Evolutionary conservation across 1,284 basidiomycete genomes (phyloP), one percentile per base, ranked within the genome.

Genomic region (Spongispora temasekensis): DNA sequence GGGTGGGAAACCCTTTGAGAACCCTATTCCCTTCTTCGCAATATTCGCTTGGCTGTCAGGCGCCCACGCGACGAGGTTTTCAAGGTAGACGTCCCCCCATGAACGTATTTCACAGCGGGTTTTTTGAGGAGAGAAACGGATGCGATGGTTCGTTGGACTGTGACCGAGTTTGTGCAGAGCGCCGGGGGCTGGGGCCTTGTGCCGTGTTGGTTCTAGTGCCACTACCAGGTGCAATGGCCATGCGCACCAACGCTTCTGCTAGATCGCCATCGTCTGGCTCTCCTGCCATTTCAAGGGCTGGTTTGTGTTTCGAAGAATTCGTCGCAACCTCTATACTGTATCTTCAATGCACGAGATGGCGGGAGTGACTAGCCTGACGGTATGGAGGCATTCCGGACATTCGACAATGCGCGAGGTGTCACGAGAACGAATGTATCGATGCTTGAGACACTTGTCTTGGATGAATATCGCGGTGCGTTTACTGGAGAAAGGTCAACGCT

Each of bases 371-470:
- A 91, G 69, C 61, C 89, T 86, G 51, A 96, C 85, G 0, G 94
- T 94, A 51, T 88, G 83, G 17, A 97, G 77, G n/a, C 95, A 85
- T 73, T 96, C 91, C 0, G 94, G 95, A n/a, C 93, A 83, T 72
- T 97, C 95, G 23, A 95, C 86, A 60, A 96, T 88, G 57, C 81
- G 79, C 0, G 89, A 91, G 2, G 81, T 80, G 67, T 93, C 88
- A 58, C 83, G 78, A 15, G 88, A 87, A 19, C 94, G 88, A 60
- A 94, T 93, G 70, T 87, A 96, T 55, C 81, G 83, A 73, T 97
- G 95, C 57, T 83, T 77, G 12, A 86, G 78, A 70, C 90, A 92
- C 12, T 83, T 81, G 63, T 89, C 85, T 72, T 93, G 90, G 15
- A 92, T 70, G 59, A 78, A 82, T 63, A 72, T 64, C n/a, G 69